Evolutionary conservation across 1,284 basidiomycete genomes (phyloP).

Genomic region (Mycosarcoma maydis): DNA sequence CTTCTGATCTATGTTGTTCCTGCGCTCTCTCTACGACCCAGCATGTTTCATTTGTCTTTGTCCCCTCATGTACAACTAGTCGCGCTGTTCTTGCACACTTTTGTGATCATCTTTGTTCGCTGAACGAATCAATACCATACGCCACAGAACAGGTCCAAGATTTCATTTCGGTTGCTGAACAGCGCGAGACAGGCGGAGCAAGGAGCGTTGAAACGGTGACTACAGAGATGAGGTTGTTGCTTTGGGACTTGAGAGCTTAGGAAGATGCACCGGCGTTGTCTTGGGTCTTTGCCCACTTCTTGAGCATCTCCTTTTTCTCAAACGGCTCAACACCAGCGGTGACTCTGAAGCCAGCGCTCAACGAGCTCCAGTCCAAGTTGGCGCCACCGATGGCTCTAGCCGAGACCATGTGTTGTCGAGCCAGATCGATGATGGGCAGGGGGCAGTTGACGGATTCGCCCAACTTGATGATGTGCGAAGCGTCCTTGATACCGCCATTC

Average conservation of each 20-base stretch:
- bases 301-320: slow-evolving; percentile 58
- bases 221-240: too few relatives aligned
- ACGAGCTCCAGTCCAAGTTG: slow-evolving; percentile 77
- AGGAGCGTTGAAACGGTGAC: too few relatives aligned
- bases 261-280: neutral
- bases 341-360: slow-evolving; percentile 76
- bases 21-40: neutral
- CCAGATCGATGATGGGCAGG: slow-evolving; percentile 73
- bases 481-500: slow-evolving; percentile 85
- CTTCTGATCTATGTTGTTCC: neutral
- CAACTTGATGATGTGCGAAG: slow-evolving; percentile 68
- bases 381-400: slow-evolving; percentile 73
- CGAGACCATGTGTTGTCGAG: slow-evolving; percentile 43
- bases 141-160: neutral
- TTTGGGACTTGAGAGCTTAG: too few relatives aligned
- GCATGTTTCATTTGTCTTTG: too few relatives aligned
- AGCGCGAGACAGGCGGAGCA: too few relatives aligned
- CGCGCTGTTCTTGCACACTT: neutral
- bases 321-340: slow-evolving; percentile 77
- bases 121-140: neutral
- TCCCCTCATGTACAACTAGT: slow-evolving; percentile 15
- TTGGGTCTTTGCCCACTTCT: slow-evolving; percentile 39
- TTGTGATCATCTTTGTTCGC: neutral
- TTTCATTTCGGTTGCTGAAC: too few relatives aligned
- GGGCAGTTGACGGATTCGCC: slow-evolving; percentile 76